Evolutionary conservation across 371 early-diverging fungal species (phyloP).

Genomic region (Syncephalastrum contaminatum): DNA sequence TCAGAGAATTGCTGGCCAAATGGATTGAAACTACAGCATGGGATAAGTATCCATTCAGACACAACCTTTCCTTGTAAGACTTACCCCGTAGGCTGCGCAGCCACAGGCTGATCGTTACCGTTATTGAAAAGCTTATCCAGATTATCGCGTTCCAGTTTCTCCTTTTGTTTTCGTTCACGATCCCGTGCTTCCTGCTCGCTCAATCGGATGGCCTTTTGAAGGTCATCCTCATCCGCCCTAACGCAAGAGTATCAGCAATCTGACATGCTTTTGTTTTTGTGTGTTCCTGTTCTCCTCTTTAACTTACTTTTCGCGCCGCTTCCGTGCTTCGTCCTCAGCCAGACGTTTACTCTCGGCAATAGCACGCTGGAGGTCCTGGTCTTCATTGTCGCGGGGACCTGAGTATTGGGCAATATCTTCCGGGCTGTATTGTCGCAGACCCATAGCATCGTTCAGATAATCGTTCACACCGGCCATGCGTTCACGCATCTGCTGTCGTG

Average conservation of each 20-base stretch:
- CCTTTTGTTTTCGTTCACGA: constrained; percentile 31
- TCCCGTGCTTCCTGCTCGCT: constrained; percentile 45
- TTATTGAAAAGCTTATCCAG: constrained; percentile 42
- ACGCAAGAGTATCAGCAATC: background rate
- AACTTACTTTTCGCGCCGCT: constrained; percentile 27
- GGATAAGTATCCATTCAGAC: background rate
- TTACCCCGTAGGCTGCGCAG: no score
- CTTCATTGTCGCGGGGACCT: constrained; percentile 53
- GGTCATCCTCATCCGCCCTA: constrained; percentile 32
- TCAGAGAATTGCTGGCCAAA: constrained; percentile 17
- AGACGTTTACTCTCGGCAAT: constrained; percentile 68
- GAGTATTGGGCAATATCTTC: constrained; percentile 36
- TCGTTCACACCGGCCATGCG: constrained; percentile 53
- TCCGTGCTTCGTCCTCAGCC: constrained; percentile 37
- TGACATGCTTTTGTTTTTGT: constrained; percentile 1
- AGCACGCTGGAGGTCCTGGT: constrained; percentile 78
- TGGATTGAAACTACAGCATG: constrained; percentile 5
- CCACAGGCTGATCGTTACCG: constrained; percentile 6
- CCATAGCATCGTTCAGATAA: constrained; percentile 37
- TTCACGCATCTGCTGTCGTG: constrained; percentile 61
- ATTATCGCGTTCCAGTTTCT: constrained; percentile 36
- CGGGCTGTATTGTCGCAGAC: constrained; percentile 32
- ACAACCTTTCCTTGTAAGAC: no score
- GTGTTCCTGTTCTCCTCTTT: constrained; percentile 1
- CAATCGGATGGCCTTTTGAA: constrained; percentile 39